Percentiles rank a stretch among this genome's conserved stretches.
phyloP scores from a whole-genome alignment of 805 yeast species.

The Saccharomycopsis babjevae region DNA sequence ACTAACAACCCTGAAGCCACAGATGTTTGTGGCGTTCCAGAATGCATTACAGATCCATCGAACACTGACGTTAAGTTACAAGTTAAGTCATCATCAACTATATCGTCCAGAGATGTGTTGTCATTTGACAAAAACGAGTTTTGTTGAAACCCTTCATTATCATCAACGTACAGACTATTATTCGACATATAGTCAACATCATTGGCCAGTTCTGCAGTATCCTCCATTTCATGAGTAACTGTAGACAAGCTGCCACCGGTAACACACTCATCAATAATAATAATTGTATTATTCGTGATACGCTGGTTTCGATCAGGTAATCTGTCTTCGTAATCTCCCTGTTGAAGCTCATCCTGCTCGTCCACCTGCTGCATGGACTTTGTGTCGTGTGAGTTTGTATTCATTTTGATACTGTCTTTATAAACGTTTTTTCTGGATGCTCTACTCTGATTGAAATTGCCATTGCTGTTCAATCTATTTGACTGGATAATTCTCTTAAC shows the following conservation, averaged over 20 bases:
- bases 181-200: background rate
- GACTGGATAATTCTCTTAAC: conserved; percentile 17
- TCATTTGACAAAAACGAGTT: background rate
- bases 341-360: background rate
- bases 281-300: background rate
- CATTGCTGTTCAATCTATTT: conserved; percentile 6
- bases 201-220: background rate
- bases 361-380: background rate
- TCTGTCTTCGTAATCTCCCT: background rate
- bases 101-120: background rate
- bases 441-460: background rate
- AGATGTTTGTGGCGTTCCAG: conserved; percentile 15
- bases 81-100: background rate
- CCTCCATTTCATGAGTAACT: background rate
- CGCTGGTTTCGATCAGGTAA: background rate
- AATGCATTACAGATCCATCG: background rate
- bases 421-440: background rate
- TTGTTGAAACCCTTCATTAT: background rate
- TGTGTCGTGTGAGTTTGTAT: background rate
- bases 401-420: background rate
- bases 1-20: conserved; percentile 8
- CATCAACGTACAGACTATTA: background rate
- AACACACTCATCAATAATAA: background rate
- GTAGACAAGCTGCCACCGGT: background rate
- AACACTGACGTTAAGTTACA: conserved; percentile 1